phyloP scores from a whole-genome alignment of 2,329 filamentous ascomycete species.

The Penicillium sp. region DNA sequence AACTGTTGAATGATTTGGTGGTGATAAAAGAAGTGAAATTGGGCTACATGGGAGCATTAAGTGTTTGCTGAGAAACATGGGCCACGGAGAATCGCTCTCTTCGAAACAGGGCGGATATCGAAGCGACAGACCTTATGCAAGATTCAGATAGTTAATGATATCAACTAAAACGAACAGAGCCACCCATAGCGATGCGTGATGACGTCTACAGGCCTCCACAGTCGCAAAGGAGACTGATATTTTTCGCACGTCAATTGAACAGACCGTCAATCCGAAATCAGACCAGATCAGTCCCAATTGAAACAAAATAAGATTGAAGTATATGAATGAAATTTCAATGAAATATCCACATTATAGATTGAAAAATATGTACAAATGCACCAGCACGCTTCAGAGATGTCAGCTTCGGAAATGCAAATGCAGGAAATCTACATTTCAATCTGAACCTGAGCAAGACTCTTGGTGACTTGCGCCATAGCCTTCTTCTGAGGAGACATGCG shows the following conservation, averaged over 20 bases:
- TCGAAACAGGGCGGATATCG: not conserved
- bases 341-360: not conserved
- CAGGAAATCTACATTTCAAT: not conserved
- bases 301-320: not conserved
- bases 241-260: not conserved
- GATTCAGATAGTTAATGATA: conserved; percentile 5
- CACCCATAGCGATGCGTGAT: not conserved
- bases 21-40: not conserved
- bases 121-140: not conserved
- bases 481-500: conserved; percentile 43
- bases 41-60: not conserved
- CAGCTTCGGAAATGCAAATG: not conserved
- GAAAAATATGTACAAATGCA: not conserved
- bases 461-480: not conserved
- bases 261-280: not conserved
- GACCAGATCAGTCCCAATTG: not conserved
- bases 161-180: not conserved
- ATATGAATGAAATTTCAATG: not conserved
- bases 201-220: not conserved
- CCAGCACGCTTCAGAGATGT: not conserved
- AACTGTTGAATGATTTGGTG: not conserved
- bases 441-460: not conserved
- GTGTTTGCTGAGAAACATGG: not conserved
- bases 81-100: not conserved
- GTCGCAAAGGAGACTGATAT: not conserved